Evolutionary conservation across 176 grass and related monocot species (phyloP).

Genomic region (Stipa capillata): DNA sequence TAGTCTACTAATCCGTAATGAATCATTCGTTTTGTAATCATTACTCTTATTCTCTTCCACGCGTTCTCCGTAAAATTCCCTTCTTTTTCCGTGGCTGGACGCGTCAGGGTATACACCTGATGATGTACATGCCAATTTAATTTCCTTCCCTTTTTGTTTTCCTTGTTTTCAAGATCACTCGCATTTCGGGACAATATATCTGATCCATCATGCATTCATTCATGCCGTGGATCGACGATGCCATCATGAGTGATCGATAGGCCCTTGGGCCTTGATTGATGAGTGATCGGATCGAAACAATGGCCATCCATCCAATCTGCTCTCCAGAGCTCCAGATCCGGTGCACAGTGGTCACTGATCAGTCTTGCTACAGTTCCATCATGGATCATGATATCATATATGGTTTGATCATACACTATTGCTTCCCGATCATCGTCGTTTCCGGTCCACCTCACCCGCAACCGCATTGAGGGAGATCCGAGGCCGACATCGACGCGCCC

Average conservation of each 20-base stretch:
- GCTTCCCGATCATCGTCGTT: background rate
- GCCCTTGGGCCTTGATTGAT: background rate
- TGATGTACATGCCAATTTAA: background rate
- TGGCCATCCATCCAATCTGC: background rate
- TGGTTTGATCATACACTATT: background rate
- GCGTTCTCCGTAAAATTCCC: background rate
- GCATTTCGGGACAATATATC: background rate
- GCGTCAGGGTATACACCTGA: background rate
- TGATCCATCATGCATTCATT: background rate
- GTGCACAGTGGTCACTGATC: background rate
- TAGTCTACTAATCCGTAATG: background rate
- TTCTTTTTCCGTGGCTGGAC: too few relatives aligned
- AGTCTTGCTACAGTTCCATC: background rate
- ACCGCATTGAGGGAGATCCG: background rate
- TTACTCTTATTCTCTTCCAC: background rate
- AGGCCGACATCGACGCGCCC: background rate
- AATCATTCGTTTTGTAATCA: constrained; percentile 5
- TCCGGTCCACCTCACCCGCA: background rate
- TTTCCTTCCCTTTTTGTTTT: background rate
- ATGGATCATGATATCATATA: background rate
- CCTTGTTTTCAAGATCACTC: too few relatives aligned
- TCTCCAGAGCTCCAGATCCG: constrained; percentile 1
- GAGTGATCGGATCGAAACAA: background rate
- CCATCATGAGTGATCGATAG: background rate
- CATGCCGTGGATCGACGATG: too few relatives aligned